Percentiles rank a stretch among this genome's conserved stretches.
phyloP scores from a whole-genome alignment of 164 flowering plant species.

The Tetrastigma voinierianum region DNA sequence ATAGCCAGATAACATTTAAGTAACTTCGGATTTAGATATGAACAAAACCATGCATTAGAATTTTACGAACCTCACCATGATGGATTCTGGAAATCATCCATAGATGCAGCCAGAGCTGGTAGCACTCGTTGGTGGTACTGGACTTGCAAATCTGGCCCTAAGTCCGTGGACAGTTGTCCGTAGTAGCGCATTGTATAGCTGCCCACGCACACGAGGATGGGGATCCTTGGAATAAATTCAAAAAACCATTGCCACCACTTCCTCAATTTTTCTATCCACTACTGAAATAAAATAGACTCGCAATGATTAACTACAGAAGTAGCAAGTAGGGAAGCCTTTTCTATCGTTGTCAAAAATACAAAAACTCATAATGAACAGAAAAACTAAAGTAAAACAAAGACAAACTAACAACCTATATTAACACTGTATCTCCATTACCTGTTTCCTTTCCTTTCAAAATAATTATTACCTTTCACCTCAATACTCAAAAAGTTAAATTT shows the following conservation, averaged over 20 bases:
- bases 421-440: too few relatives aligned
- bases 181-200: conserved; percentile 96
- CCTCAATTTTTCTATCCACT: conserved; percentile 88
- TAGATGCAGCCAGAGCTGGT: conserved; percentile 81
- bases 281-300: conserved; percentile 35
- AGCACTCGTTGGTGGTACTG: conserved; percentile 84
- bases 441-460: too few relatives aligned
- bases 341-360: neutral
- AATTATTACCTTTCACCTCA: too few relatives aligned
- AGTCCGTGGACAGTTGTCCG: conserved; percentile 92
- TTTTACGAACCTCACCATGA: conserved; percentile 73
- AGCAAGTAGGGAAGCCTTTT: too few relatives aligned
- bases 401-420: too few relatives aligned
- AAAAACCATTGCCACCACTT: conserved; percentile 88
- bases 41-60: neutral
- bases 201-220: conserved; percentile 99
- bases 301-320: neutral
- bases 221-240: conserved; percentile 90
- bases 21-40: too few relatives aligned
- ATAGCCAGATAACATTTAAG: neutral
- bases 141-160: conserved; percentile 95
- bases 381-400: neutral
- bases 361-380: neutral
- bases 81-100: conserved; percentile 99
- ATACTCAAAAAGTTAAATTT: too few relatives aligned